Conservation (phyloP, 305 asterid genomes). For the Euphrasia arctica region DNA sequence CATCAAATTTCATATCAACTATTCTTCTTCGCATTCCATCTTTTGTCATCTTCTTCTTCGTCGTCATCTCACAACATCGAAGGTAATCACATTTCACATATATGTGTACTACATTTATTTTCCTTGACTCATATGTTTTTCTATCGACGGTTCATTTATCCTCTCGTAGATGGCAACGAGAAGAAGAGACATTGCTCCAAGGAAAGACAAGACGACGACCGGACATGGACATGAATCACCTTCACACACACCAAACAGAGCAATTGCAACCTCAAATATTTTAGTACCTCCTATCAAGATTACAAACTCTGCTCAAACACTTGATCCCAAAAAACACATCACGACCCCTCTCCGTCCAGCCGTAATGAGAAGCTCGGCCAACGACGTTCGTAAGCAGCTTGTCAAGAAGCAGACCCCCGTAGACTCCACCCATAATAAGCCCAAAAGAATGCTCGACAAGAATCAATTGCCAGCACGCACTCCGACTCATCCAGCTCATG, state of each 20-base stretch:
- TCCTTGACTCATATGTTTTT: not conserved
- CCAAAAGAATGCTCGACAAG: slow-evolving; percentile 26
- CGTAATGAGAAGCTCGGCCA: slow-evolving; percentile 12
- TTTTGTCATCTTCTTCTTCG: slow-evolving; percentile 26
- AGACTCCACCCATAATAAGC: slow-evolving; percentile 18
- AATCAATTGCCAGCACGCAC: not conserved
- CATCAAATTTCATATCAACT: not conserved
- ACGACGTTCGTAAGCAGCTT: slow-evolving; percentile 27
- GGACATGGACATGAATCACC: slow-evolving; percentile 28
- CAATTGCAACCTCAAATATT: slow-evolving; percentile 28
- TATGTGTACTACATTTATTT: not conserved
- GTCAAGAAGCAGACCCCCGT: slow-evolving; percentile 36
- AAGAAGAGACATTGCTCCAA: slow-evolving; percentile 36
- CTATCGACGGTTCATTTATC: no score
- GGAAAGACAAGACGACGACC: slow-evolving; percentile 40
- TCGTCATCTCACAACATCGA: slow-evolving; percentile 25
- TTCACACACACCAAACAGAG: slow-evolving; percentile 23
- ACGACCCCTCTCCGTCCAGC: slow-evolving; percentile 45
- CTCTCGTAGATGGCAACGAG: slow-evolving; percentile 52
- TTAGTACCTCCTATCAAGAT: slow-evolving; percentile 21
- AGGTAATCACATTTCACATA: slow-evolving; percentile 18
- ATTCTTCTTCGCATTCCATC: slow-evolving; percentile 20
- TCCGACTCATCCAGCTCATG: not conserved
- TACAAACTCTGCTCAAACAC: slow-evolving; percentile 19
- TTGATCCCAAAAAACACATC: slow-evolving; percentile 34